A percentile compares a stretch with the other conserved stretches of the same genome.
These are phyloP conservation scores for Diplodia seriata DNA, from an alignment of 2,329 filamentous ascomycete genomes.

Conservation along the genomic window DNA sequence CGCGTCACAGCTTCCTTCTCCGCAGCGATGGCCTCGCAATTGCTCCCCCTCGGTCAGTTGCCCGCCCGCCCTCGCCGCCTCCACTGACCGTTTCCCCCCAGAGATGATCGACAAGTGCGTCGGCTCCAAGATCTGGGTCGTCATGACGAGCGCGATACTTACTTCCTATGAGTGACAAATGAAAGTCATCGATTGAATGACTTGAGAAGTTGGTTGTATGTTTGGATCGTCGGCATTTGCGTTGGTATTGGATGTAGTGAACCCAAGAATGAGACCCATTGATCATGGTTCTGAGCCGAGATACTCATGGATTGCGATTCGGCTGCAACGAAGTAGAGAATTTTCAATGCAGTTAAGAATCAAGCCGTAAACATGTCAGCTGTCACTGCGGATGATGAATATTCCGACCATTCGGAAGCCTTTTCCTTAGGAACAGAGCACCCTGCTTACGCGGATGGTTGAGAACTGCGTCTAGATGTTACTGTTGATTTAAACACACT, in stretches of 20 bases:
- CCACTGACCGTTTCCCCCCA: constrained; percentile 47
- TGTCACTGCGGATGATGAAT: too few species aligned
- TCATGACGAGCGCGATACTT: constrained; percentile 73
- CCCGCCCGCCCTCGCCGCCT: neutral
- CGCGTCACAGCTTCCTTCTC: neutral
- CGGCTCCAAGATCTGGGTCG: constrained; percentile 95
- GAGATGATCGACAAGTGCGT: constrained; percentile 99
- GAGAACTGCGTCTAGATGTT: too few species aligned
- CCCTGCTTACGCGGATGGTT: too few species aligned
- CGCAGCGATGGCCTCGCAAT: constrained; percentile 39
- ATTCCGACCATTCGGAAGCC: too few species aligned
- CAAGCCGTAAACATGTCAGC: neutral
- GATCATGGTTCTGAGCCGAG: neutral
- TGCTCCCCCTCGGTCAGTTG: constrained; percentile 47
- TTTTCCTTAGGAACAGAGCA: too few species aligned
- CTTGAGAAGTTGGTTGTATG: neutral
- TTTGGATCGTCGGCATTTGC: neutral
- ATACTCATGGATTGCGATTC: neutral
- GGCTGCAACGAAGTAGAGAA: neutral
- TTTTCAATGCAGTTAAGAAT: neutral
- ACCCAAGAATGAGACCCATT: neutral
- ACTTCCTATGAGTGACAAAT: neutral
- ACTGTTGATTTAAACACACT: too few species aligned
- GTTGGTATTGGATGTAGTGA: neutral
- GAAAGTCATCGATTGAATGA: neutral